Evolutionary conservation across 768 basidiomycete genomes (phyloP).

Genomic region (Russula dissimulans): DNA sequence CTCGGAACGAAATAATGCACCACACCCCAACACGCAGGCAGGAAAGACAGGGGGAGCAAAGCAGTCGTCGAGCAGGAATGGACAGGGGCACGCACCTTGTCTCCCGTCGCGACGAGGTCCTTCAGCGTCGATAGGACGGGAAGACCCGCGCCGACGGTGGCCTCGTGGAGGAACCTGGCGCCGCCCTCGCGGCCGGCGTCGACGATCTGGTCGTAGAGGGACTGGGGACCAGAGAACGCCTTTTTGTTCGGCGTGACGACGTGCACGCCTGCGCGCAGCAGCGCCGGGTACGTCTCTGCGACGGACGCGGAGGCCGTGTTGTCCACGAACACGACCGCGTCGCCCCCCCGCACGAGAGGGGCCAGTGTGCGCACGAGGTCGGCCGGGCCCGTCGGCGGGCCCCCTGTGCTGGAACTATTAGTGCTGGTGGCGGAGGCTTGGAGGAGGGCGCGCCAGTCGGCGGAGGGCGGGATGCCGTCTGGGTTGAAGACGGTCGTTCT

Average conservation of each 20-base stretch:
- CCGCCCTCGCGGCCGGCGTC: conserved; percentile 47
- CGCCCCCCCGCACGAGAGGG: conserved; percentile 36
- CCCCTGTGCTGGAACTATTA: conserved; percentile 14
- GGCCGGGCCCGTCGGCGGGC: conserved; percentile 22
- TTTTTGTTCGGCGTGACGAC: conserved; percentile 98
- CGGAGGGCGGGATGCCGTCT: conserved; percentile 35
- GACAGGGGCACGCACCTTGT: conserved; percentile 46
- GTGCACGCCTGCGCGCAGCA: conserved; percentile 69
- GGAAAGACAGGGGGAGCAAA: background rate
- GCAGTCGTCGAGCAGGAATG: too few relatives aligned
- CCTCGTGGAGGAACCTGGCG: conserved; percentile 72
- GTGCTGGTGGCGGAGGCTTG: conserved; percentile 32
- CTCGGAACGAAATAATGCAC: background rate
- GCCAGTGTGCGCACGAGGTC: conserved; percentile 36
- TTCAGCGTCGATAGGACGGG: conserved; percentile 88
- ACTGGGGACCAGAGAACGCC: conserved; percentile 68
- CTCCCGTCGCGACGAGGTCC: conserved; percentile 86
- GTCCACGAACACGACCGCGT: conserved; percentile 71
- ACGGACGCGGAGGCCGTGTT: conserved; percentile 84
- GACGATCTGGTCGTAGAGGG: conserved; percentile 62
- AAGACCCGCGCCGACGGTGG: conserved; percentile 92
- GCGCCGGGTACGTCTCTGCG: conserved; percentile 71
- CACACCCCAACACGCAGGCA: too few relatives aligned
- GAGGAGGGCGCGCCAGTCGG: conserved; percentile 40
- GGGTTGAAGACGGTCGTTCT: conserved; percentile 48